phyloP scores from a whole-genome alignment of 176 grass and related monocot genomes.

The Saccharum officinarum region DNA sequence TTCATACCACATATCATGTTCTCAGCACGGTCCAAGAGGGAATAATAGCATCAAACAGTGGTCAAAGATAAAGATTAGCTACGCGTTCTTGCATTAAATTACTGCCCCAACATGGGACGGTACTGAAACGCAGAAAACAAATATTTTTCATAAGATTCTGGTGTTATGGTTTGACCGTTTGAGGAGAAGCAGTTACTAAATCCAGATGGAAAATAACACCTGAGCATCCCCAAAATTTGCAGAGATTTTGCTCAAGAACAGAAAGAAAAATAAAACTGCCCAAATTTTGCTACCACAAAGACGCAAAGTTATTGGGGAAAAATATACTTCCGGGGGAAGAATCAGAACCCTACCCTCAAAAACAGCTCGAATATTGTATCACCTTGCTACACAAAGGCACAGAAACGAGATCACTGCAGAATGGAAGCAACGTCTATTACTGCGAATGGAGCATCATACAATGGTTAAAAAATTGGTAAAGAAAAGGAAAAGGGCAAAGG shows the following conservation, averaged over 20 bases:
- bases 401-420: constrained; percentile 1
- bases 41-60: constrained; percentile 19
- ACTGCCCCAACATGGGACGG: constrained; percentile 17
- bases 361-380: not conserved
- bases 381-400: not conserved
- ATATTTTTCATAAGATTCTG: not conserved
- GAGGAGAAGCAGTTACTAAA: constrained; percentile 7
- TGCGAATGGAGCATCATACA: not conserved
- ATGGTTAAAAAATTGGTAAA: constrained; percentile 11
- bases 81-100: constrained; percentile 15
- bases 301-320: not conserved
- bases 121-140: not conserved
- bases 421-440: not conserved
- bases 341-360: constrained; percentile 7
- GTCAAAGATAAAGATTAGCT: constrained; percentile 32
- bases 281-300: not conserved
- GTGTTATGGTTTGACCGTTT: constrained; percentile 10
- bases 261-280: constrained; percentile 21
- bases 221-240: not conserved
- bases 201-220: not conserved
- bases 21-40: not conserved
- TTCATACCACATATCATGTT: not conserved
- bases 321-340: constrained; percentile 13
- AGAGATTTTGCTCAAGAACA: not conserved
- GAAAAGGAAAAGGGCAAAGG: constrained; percentile 24